A percentile compares a stretch with the other conserved stretches of the same genome.
Evolutionary conservation across 2,329 filamentous ascomycete genomes (phyloP).

Genomic region (Aureobasidium sp.): DNA sequence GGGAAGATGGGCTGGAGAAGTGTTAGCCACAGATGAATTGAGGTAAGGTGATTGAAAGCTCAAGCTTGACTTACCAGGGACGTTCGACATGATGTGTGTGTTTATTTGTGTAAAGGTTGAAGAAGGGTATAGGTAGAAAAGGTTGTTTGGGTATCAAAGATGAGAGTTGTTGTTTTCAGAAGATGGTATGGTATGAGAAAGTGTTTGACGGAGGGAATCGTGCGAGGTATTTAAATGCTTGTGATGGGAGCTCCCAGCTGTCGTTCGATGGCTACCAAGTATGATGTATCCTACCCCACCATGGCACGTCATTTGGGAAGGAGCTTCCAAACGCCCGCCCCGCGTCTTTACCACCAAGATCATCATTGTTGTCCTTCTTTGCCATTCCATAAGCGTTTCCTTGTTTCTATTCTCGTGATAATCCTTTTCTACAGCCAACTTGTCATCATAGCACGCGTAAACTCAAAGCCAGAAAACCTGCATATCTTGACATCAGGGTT

Average conservation of each 20-base stretch:
- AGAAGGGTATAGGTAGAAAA: not conserved
- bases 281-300: constrained; percentile 10
- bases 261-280: not conserved
- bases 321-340: not conserved
- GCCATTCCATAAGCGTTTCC: not conserved
- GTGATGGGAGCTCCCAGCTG: not conserved
- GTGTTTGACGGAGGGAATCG: not conserved
- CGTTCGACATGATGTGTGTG: constrained; percentile 12
- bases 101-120: not conserved
- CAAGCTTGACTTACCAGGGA: constrained; percentile 2
- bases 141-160: not conserved
- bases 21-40: not conserved
- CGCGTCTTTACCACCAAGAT: not conserved
- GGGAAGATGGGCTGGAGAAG: constrained; percentile 10
- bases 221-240: not conserved
- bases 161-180: not conserved
- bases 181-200: constrained; percentile 9
- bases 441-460: not conserved
- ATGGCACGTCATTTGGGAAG: not conserved
- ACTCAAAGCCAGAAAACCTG: too few relatives aligned
- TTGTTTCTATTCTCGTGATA: not conserved
- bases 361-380: not conserved
- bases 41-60: not conserved
- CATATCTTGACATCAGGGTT: not conserved
- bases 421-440: not conserved